phyloP scores from a whole-genome alignment of 164 flowering plant species.

The Nymphaea thermarum region DNA sequence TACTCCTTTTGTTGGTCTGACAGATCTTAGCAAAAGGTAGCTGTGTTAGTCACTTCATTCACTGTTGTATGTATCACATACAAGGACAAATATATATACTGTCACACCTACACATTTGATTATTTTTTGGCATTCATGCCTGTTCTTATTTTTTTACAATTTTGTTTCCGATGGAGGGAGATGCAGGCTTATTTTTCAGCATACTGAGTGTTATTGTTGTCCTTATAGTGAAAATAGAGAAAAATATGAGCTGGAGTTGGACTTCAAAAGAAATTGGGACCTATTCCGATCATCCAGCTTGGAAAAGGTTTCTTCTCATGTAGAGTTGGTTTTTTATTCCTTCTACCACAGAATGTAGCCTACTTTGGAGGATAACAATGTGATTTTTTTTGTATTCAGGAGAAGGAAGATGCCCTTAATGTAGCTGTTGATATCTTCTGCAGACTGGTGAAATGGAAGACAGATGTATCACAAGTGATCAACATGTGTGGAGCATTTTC shows the following conservation, averaged over 20 bases:
- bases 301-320: slow-evolving; percentile 50
- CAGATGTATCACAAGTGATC: slow-evolving; percentile 78
- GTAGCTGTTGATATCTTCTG: slow-evolving; percentile 85
- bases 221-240: slow-evolving; percentile 36
- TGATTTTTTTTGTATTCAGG: slow-evolving; percentile 38
- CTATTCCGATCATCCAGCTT: slow-evolving; percentile 94
- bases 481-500: slow-evolving; percentile 38
- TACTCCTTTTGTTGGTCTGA: no score
- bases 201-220: neutral
- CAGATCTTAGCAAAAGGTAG: neutral
- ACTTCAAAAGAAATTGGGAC: slow-evolving; percentile 97
- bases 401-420: slow-evolving; percentile 93
- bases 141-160: neutral
- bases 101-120: neutral
- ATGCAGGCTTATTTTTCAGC: neutral
- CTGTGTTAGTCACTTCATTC: neutral
- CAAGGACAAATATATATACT: neutral
- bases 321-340: neutral
- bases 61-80: neutral
- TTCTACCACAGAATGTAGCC: neutral
- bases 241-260: slow-evolving; percentile 90
- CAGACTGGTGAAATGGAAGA: slow-evolving; percentile 85
- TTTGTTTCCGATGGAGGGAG: no score
- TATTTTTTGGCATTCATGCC: neutral
- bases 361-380: slow-evolving; percentile 12